These are phyloP conservation scores for Paramecium primaurelia DNA, from an alignment of 73 alveolate genomes.

Conservation along the genomic window DNA sequence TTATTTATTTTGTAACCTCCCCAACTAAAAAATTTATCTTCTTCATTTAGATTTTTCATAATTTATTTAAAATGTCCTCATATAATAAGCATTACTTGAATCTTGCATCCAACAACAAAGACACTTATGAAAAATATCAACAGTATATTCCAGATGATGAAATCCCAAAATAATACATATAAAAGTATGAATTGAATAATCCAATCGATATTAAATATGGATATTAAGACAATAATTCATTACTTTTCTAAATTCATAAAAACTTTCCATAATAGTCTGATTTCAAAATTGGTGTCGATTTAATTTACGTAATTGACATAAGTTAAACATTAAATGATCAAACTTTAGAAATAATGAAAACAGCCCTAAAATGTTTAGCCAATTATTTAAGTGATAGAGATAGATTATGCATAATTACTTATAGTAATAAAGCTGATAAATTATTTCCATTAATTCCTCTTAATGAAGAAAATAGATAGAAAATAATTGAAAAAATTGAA, in stretches of 20 bases:
- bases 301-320: neutral
- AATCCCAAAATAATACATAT: neutral
- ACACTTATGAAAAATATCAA: neutral
- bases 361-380: neutral
- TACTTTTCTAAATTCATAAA: neutral
- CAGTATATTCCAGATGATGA: neutral
- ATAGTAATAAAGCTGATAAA: neutral
- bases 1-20: neutral
- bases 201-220: neutral
- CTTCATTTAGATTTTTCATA: neutral
- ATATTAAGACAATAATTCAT: neutral
- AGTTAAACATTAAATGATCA: neutral
- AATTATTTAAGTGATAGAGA: neutral
- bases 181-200: neutral
- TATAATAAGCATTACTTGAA: neutral
- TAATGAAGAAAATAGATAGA: neutral
- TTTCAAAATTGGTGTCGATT: neutral
- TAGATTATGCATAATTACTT: neutral
- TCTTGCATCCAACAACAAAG: neutral
- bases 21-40: neutral
- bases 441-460: neutral
- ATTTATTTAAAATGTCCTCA: neutral
- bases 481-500: neutral
- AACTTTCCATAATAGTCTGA: neutral
- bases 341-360: neutral